Evolutionary conservation across 2,329 filamentous ascomycete genomes (phyloP).

Genomic region (Xylariales sp.): DNA sequence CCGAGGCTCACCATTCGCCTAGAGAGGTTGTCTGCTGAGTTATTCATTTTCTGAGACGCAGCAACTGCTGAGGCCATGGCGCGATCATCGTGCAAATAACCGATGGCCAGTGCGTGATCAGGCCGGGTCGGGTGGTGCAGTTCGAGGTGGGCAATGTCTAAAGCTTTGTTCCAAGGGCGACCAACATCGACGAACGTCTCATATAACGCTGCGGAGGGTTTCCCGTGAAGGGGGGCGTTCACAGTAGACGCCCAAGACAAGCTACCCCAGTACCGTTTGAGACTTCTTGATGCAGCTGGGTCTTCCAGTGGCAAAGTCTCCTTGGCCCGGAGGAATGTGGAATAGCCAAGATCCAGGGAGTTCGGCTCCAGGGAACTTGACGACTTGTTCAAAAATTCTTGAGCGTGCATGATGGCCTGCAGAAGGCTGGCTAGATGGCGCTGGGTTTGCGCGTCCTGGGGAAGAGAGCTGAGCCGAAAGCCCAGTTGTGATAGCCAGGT

Average conservation of each 20-base stretch:
- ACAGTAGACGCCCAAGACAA: slow-evolving; percentile 51
- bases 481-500: slow-evolving; percentile 43
- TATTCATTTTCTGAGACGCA: background rate
- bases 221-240: slow-evolving; percentile 38
- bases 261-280: slow-evolving; percentile 39
- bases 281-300: slow-evolving; percentile 27
- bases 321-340: slow-evolving; percentile 42
- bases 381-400: slow-evolving; percentile 19
- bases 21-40: background rate
- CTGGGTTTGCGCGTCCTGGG: slow-evolving; percentile 10
- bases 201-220: slow-evolving; percentile 44
- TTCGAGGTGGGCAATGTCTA: slow-evolving; percentile 50
- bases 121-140: slow-evolving; percentile 51
- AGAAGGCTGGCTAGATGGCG: slow-evolving; percentile 34
- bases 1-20: slow-evolving; percentile 8
- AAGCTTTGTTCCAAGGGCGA: slow-evolving; percentile 30
- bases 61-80: background rate
- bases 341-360: slow-evolving; percentile 45
- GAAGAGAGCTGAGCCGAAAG: slow-evolving; percentile 8
- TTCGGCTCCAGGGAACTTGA: slow-evolving; percentile 7
- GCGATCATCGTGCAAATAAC: slow-evolving; percentile 31
- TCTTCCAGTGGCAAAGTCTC: slow-evolving; percentile 31
- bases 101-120: slow-evolving; percentile 39
- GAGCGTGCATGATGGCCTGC: slow-evolving; percentile 28
- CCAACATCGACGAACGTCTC: slow-evolving; percentile 48